phyloP scores from a whole-genome alignment of 2,329 filamentous ascomycete genomes.

The Grosmannia serpens region DNA sequence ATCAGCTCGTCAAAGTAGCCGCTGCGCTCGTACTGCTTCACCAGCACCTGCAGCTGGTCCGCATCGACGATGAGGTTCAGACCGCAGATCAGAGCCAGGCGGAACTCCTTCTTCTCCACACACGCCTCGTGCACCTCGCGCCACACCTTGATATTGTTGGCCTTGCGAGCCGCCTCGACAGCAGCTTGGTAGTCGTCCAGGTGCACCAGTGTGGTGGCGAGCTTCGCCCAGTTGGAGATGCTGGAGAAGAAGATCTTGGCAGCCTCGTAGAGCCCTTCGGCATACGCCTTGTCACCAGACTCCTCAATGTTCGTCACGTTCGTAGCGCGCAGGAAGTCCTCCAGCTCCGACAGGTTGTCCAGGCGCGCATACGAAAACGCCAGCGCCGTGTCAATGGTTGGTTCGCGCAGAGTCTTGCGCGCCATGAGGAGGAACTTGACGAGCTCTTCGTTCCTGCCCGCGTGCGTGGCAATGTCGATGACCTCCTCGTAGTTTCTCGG shows the following conservation, averaged over 20 bases:
- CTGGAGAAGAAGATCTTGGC: constrained; percentile 98
- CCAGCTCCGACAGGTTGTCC: constrained; percentile 82
- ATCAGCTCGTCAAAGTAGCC: constrained; percentile 99
- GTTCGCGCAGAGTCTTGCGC: constrained; percentile 89
- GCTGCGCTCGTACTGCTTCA: constrained; percentile 92
- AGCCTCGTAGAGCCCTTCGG: constrained; percentile 86
- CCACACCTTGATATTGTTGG: constrained; percentile 99
- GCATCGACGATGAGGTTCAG: constrained; percentile 96
- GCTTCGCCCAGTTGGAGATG: constrained; percentile 99
- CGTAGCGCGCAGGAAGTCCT: constrained; percentile 86
- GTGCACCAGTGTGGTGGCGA: constrained; percentile 95
- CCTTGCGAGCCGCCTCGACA: constrained; percentile 94
- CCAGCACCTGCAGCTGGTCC: constrained; percentile 83
- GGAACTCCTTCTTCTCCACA: constrained; percentile 96
- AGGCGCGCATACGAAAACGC: constrained; percentile 90
- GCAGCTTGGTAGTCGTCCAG: constrained; percentile 94
- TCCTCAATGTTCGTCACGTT: constrained; percentile 96
- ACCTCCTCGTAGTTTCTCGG: constrained; percentile 91
- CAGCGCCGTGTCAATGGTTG: constrained; percentile 83
- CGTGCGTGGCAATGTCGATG: constrained; percentile 88
- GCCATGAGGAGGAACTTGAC: constrained; percentile 97
- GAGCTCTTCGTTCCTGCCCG: constrained; percentile 94
- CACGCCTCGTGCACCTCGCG: constrained; percentile 96
- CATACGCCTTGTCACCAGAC: constrained; percentile 95
- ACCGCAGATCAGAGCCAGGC: constrained; percentile 95